phyloP scores from a whole-genome alignment of 441 rosid species.

The Codiaeum variegatum region DNA sequence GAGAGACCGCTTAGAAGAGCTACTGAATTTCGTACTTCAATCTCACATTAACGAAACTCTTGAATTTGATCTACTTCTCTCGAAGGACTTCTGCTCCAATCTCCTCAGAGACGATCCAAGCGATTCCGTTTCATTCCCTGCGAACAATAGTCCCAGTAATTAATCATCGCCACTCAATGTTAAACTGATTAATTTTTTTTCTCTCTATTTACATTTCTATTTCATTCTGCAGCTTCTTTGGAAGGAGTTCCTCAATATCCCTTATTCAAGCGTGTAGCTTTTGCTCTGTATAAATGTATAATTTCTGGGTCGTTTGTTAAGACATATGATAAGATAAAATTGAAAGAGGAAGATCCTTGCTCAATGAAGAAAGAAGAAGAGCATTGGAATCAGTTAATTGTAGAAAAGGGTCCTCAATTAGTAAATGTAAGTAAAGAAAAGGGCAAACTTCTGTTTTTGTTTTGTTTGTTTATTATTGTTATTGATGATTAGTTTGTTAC shows the following conservation, averaged over 20 bases:
- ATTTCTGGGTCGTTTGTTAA: slow-evolving; percentile 32
- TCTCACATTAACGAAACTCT: slow-evolving; percentile 33
- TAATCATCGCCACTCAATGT: background rate
- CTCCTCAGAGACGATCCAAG: slow-evolving; percentile 40
- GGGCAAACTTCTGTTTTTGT: background rate
- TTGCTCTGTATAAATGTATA: slow-evolving; percentile 40
- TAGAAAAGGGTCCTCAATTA: slow-evolving; percentile 39
- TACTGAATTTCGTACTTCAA: slow-evolving; percentile 47
- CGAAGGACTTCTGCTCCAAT: slow-evolving; percentile 47
- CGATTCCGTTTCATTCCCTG: slow-evolving; percentile 17
- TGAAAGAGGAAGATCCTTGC: slow-evolving; percentile 31
- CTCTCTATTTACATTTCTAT: background rate
- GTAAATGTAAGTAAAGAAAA: slow-evolving; percentile 29
- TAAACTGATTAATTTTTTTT: background rate
- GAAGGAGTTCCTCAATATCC: slow-evolving; percentile 51
- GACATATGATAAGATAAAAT: slow-evolving; percentile 20
- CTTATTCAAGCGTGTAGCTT: slow-evolving; percentile 53
- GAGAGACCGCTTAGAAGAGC: slow-evolving; percentile 41
- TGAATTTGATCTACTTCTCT: slow-evolving; percentile 40
- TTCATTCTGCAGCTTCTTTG: slow-evolving; percentile 19
- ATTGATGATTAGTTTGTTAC: background rate
- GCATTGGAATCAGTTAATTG: slow-evolving; percentile 40
- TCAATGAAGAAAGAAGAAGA: slow-evolving; percentile 35
- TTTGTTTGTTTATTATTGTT: slow-evolving; percentile 5
- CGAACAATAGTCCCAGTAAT: slow-evolving; percentile 17